Evolutionary conservation across 73 alveolate species (phyloP), one percentile per base, ranked within the genome.

Genomic region (Uronychia setigera): DNA sequence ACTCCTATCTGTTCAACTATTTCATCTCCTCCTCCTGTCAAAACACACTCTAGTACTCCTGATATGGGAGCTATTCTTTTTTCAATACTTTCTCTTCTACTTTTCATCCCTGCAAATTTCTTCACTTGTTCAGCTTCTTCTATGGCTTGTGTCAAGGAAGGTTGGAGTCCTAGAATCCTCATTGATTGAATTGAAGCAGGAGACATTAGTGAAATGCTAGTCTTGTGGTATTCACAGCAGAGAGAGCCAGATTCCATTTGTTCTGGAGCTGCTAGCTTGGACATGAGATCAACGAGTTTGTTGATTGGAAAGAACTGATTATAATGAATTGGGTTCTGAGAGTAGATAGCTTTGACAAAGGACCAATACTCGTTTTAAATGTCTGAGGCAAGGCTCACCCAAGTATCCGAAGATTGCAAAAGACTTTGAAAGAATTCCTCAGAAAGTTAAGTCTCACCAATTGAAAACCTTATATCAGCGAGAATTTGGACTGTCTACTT

Each of bases 281-380:
- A 79, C 88, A 82, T 90, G 5, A 82, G 76, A 75, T 90, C 92
- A 0, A 90, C 78, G 26, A 90, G 74, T 31, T 85, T 81, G 27
- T 81, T 60, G 58, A 84, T 85, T 25, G 84, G 46, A 80, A 90
- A 85, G 0, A 90, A 31, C 58, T 76, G 33, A 35, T 90, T 79
- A 34, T 60, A 80, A 26, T 31, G 33, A 25, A 80, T 75, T 0
- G 92, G 92, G 33, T 90, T 87, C 80, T 84, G 84, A 29, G 80
- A 11, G 67, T 85, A 90, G 31, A 90, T 90, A 31, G 87, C 92
- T 31, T 90, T 90, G 0, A 90, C 95, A 33, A 90, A 90, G 1
- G 76, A 74, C 95, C 95, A 90, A 67, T 28, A 90, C 76, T 90
- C 95, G 60, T 90, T 85, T 32, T 84, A 78, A 5, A 90, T 82